A percentile compares a stretch with the other conserved stretches of the same genome.
Conservation (phyloP, 768 basidiomycete species). For the Pholiota conissans region DNA sequence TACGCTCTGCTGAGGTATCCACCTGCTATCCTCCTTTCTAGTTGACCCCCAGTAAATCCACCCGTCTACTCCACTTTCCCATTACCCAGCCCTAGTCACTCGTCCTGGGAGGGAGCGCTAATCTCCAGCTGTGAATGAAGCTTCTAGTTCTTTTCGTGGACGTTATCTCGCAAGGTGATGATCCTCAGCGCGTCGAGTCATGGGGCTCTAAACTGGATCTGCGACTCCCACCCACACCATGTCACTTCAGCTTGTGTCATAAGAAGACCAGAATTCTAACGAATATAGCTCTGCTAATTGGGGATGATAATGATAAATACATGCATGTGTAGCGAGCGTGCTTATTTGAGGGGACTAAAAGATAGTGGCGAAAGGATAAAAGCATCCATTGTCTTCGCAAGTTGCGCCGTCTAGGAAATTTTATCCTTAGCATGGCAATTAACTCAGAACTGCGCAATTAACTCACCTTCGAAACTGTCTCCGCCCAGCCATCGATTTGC, state of each 20-base stretch:
- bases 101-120: background rate
- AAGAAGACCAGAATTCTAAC: slow-evolving; percentile 9
- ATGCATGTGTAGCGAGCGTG: slow-evolving; percentile 12
- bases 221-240: background rate
- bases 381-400: slow-evolving; percentile 85
- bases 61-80: background rate
- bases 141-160: background rate
- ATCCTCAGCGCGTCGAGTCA: slow-evolving; percentile 1
- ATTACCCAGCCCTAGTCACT: background rate
- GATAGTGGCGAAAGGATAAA: slow-evolving; percentile 78
- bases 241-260: slow-evolving; percentile 5
- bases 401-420: slow-evolving; percentile 81
- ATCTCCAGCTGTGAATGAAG: too few relatives aligned
- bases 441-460: slow-evolving; percentile 1
- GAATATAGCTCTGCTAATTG: slow-evolving; percentile 15
- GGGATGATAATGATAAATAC: slow-evolving; percentile 16
- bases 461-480: slow-evolving; percentile 86
- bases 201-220: slow-evolving; percentile 5
- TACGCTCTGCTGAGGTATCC: background rate
- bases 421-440: slow-evolving; percentile 9
- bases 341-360: slow-evolving; percentile 83
- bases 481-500: slow-evolving; percentile 94
- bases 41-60: background rate
- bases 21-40: background rate
- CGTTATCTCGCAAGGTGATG: slow-evolving; percentile 6